phyloP scores from a whole-genome alignment of 306 rosid species.

The Begonia peltatifolia region DNA sequence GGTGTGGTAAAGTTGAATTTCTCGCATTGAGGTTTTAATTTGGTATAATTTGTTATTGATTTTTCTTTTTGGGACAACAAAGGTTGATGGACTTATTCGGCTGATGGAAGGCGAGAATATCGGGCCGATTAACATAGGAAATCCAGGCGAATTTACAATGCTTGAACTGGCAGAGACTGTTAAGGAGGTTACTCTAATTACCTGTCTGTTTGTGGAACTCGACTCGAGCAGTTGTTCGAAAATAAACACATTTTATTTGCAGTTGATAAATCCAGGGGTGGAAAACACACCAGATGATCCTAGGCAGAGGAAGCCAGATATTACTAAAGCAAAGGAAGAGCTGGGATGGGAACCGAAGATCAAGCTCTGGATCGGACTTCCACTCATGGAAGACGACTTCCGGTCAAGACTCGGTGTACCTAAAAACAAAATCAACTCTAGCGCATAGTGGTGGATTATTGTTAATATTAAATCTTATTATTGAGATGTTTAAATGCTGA shows the following conservation, averaged over 20 bases:
- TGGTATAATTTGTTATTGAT: not conserved
- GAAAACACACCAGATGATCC: slow-evolving; percentile 43
- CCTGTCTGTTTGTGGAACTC: too few species aligned
- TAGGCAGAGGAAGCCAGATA: slow-evolving; percentile 38
- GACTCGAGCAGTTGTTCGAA: too few species aligned
- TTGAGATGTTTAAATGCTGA: too few species aligned
- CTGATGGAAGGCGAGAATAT: slow-evolving; percentile 52
- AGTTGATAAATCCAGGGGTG: slow-evolving; percentile 32
- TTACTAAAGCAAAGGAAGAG: slow-evolving; percentile 28
- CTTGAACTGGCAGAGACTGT: slow-evolving; percentile 85
- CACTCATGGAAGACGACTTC: slow-evolving; percentile 41
- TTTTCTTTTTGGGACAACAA: not conserved
- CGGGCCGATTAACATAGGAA: slow-evolving; percentile 65
- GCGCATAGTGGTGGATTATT: too few species aligned
- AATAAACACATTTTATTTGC: not conserved
- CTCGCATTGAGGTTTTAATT: too few species aligned
- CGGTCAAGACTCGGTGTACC: slow-evolving; percentile 27
- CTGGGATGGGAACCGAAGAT: slow-evolving; percentile 45
- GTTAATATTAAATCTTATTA: too few species aligned
- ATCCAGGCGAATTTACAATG: slow-evolving; percentile 96
- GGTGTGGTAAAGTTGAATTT: not conserved
- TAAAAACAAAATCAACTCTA: slow-evolving; percentile 4
- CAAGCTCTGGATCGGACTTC: slow-evolving; percentile 30
- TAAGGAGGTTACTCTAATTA: slow-evolving; percentile 54
- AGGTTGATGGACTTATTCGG: slow-evolving; percentile 60